phyloP scores from a whole-genome alignment of 2,329 filamentous ascomycete species.

The Colletotrichum theobromicola region DNA sequence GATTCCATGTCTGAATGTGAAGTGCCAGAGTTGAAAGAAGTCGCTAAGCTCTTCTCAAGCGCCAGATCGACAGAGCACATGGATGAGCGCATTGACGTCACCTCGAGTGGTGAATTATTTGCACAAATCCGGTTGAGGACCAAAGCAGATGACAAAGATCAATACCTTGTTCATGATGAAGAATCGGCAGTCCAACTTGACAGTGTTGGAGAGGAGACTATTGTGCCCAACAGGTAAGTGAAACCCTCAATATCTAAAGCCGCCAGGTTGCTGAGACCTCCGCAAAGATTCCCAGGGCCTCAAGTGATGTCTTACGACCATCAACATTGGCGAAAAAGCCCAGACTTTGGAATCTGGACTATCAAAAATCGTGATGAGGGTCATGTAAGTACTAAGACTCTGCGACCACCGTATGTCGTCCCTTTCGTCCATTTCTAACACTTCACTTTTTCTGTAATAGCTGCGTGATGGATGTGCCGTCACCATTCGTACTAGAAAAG shows the following conservation, averaged over 20 bases:
- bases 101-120: not conserved
- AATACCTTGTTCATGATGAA: not conserved
- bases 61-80: not conserved
- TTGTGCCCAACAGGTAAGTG: not conserved
- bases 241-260: accelerated
- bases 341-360: not conserved
- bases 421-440: not conserved
- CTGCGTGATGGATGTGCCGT: not conserved
- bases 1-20: not conserved
- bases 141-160: not conserved
- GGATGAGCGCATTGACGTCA: not conserved
- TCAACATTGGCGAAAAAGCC: not conserved
- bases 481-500: not conserved
- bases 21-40: not conserved
- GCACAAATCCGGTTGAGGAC: not conserved
- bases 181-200: not conserved
- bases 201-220: not conserved
- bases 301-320: not conserved
- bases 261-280: too few relatives aligned
- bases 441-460: not conserved
- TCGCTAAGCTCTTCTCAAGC: not conserved
- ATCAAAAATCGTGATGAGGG: not conserved
- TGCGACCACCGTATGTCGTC: too few relatives aligned
- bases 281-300: not conserved
- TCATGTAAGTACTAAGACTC: not conserved